Base-by-base conservation (phyloP, 2,329 filamentous ascomycete genomes). In the Arthrobotrys musiformis region DNA sequence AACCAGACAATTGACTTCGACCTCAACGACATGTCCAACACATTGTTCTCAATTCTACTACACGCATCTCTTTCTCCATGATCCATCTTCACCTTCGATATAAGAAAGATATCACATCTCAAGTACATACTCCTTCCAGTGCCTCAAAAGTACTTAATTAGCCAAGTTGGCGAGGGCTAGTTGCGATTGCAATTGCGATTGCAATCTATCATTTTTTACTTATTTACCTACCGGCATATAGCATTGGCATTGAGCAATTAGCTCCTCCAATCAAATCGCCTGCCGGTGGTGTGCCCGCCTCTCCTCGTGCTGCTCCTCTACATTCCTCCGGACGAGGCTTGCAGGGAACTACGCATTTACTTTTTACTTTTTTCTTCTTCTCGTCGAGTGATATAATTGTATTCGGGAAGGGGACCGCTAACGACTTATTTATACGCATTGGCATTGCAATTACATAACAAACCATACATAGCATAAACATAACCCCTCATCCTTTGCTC, bases 321-420 rank as follows among this genome's bases (percentile, higher is more conserved):
- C 42, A 22, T 24, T 48, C 19, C 22, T 35, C 44, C 44, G 2
- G 44, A 2, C 28, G 1, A 9, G 22, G 28, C 64, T 50, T 56
- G 46, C 48, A 58, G 28, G 17, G 33, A 26, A 58, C n/a, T 19
- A 6, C 40, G 17, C 9, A 4, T 17, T 42, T 15, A n/a, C 7
- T 42, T 42, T 42, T 42, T 42, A 9, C 15, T 52, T 52, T 54
- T 19, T 50, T 26, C 46, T 22, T 54, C 48, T n/a, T n/a, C 54
- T 58, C n/a, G 54, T 58, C 54, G 54, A 40, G 30, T 19, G 54
- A 58, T 37, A 37, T 58, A 58, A 58, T n/a, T n/a, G n/a, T 35
- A 46, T 22, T 46, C 4, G 22, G 13, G 22, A 24, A 22, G 2
- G 8, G 19, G 13, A 15, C 26, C 8, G 13, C 24, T 30, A 52